A percentile compares a stretch with the other conserved stretches of the same genome.
Conservation (phyloP, 2,329 filamentous ascomycete species). For the Penicillium hordei region DNA sequence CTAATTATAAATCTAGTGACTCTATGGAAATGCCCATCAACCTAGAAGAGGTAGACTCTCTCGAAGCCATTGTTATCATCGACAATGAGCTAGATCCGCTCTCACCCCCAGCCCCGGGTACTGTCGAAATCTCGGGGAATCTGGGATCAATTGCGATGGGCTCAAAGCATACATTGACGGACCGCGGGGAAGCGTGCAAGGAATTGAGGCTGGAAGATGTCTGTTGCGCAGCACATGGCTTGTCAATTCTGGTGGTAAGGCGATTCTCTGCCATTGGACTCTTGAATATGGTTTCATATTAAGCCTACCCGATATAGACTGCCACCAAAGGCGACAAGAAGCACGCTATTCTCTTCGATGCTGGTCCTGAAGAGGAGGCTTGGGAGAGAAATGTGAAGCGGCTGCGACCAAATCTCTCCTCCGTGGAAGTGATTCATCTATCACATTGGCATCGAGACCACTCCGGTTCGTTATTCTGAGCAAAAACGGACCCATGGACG, state of each 20-base stretch:
- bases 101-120: slow-evolving; percentile 48
- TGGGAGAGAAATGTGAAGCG: slow-evolving; percentile 54
- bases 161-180: slow-evolving; percentile 34
- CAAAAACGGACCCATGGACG: neutral
- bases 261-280: neutral
- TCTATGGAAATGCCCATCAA: slow-evolving; percentile 12
- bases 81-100: slow-evolving; percentile 58
- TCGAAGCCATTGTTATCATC: slow-evolving; percentile 53
- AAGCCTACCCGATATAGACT: slow-evolving; percentile 37
- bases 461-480: slow-evolving; percentile 40
- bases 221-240: slow-evolving; percentile 56
- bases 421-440: slow-evolving; percentile 51
- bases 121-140: slow-evolving; percentile 45
- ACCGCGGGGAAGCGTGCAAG: slow-evolving; percentile 44
- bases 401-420: slow-evolving; percentile 44
- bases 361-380: slow-evolving; percentile 53
- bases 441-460: slow-evolving; percentile 59
- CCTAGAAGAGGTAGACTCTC: slow-evolving; percentile 45
- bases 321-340: slow-evolving; percentile 46
- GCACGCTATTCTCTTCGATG: slow-evolving; percentile 55
- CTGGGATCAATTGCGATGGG: slow-evolving; percentile 45
- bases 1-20: neutral
- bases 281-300: neutral
- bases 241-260: slow-evolving; percentile 53
- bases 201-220: slow-evolving; percentile 53